A percentile compares a stretch with the other conserved stretches of the same genome.
These are phyloP conservation scores for Aspergillus cristatus DNA, from an alignment of 495 filamentous ascomycete genomes.

Conservation along the genomic window DNA sequence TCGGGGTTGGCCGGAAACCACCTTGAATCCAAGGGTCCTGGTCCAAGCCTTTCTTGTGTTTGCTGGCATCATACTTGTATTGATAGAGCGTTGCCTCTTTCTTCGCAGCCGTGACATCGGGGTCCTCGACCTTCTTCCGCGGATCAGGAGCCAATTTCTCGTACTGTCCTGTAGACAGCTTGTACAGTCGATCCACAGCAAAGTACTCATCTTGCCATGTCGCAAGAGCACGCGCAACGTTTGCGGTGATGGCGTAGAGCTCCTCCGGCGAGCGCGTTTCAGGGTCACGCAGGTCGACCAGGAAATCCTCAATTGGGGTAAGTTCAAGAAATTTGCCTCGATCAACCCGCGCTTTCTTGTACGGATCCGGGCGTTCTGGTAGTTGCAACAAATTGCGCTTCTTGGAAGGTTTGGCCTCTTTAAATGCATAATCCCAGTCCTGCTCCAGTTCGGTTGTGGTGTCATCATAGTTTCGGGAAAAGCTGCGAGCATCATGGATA, in stretches of 20 bases:
- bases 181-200: constrained; percentile 47
- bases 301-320: constrained; percentile 21
- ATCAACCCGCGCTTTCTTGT: constrained; percentile 22
- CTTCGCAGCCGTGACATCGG: constrained; percentile 28
- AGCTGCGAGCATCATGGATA: constrained; percentile 40
- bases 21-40: constrained; percentile 36
- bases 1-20: constrained; percentile 35
- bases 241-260: constrained; percentile 45
- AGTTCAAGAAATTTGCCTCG: constrained; percentile 40
- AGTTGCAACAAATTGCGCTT: constrained; percentile 38
- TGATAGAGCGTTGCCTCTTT: constrained; percentile 36
- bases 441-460: constrained; percentile 16
- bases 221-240: constrained; percentile 43
- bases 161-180: constrained; percentile 35
- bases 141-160: constrained; percentile 16
- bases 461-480: constrained; percentile 32
- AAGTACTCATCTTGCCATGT: constrained; percentile 58
- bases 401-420: constrained; percentile 24
- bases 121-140: constrained; percentile 16
- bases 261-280: constrained; percentile 32
- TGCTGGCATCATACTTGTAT: constrained; percentile 27
- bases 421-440: constrained; percentile 26
- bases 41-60: constrained; percentile 16
- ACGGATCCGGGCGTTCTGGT: constrained; percentile 35
- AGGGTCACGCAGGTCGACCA: constrained; percentile 28